Percentiles rank a stretch among this genome's conserved stretches.
These are phyloP conservation scores for Hyphodiscus sp. DNA, from an alignment of 2,329 filamentous ascomycete genomes.

Conservation along the genomic window DNA sequence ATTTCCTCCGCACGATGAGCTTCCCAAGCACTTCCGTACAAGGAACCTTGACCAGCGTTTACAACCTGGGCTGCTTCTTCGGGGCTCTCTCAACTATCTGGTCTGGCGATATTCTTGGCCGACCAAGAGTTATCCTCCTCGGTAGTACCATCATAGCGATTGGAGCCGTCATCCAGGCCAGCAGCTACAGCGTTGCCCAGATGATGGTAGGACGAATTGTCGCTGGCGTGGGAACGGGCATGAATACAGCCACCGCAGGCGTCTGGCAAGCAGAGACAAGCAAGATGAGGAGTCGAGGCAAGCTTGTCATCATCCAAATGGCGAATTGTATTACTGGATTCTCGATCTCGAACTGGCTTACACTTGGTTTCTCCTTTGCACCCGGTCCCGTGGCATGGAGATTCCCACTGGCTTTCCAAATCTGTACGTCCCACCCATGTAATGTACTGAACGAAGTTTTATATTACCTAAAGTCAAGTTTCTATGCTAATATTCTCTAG, in stretches of 20 bases:
- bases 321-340: conserved; percentile 49
- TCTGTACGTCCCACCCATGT: conserved; percentile 26
- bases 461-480: too few species aligned
- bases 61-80: conserved; percentile 37
- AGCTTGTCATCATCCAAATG: conserved; percentile 31
- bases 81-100: conserved; percentile 38
- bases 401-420: conserved; percentile 29
- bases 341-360: conserved; percentile 39
- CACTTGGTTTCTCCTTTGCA: conserved; percentile 30
- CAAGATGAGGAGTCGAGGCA: conserved; percentile 14
- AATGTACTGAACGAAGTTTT: not conserved
- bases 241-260: conserved; percentile 57
- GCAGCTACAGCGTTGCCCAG: conserved; percentile 32
- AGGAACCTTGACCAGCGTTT: conserved; percentile 38
- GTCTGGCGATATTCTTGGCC: conserved; percentile 49
- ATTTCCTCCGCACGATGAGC: conserved; percentile 36
- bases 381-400: conserved; percentile 27
- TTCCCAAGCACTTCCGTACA: conserved; percentile 32
- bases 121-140: conserved; percentile 48
- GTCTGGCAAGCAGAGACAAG: conserved; percentile 40
- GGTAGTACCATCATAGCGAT: conserved; percentile 33
- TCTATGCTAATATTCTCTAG: conserved; percentile 16
- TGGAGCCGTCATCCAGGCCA: conserved; percentile 26
- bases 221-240: conserved; percentile 35
- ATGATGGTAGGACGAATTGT: conserved; percentile 37